Conservation (phyloP, 2,329 filamentous ascomycete genomes). For the Pseudocercospora pini-densiflorae region DNA sequence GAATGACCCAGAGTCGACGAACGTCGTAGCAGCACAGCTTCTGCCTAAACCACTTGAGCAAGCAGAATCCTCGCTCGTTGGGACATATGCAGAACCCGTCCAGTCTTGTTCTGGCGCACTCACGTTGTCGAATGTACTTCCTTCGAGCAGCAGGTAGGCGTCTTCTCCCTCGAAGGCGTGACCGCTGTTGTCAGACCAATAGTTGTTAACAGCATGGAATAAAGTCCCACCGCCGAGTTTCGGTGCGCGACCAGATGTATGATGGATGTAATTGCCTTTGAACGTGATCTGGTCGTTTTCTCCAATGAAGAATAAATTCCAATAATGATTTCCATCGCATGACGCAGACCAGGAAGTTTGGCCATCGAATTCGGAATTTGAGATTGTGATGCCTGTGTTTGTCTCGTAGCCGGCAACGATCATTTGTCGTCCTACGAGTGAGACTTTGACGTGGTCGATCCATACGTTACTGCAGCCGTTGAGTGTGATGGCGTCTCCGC, state of each 20-base stretch:
- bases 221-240: conserved; percentile 62
- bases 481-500: conserved; percentile 46
- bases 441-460: conserved; percentile 45
- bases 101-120: conserved; percentile 9
- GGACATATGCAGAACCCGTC: conserved; percentile 20
- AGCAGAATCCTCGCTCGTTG: conserved; percentile 3
- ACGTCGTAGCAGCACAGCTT: conserved; percentile 20
- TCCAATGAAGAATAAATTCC: conserved; percentile 57
- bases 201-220: conserved; percentile 67
- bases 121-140: conserved; percentile 28
- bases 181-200: conserved; percentile 59
- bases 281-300: conserved; percentile 61
- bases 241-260: conserved; percentile 61
- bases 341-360: conserved; percentile 58
- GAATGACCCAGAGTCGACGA: conserved; percentile 18
- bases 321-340: conserved; percentile 56
- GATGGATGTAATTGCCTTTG: conserved; percentile 65
- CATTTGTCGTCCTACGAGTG: conserved; percentile 64
- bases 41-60: conserved; percentile 21
- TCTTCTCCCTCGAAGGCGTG: conserved; percentile 54
- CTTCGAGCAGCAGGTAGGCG: conserved; percentile 33
- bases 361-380: conserved; percentile 65
- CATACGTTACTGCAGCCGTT: conserved; percentile 43
- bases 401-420: conserved; percentile 61
- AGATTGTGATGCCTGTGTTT: conserved; percentile 62